Conservation (phyloP, 2,329 filamentous ascomycete species). For the Zymoseptoria ardabiliae region DNA sequence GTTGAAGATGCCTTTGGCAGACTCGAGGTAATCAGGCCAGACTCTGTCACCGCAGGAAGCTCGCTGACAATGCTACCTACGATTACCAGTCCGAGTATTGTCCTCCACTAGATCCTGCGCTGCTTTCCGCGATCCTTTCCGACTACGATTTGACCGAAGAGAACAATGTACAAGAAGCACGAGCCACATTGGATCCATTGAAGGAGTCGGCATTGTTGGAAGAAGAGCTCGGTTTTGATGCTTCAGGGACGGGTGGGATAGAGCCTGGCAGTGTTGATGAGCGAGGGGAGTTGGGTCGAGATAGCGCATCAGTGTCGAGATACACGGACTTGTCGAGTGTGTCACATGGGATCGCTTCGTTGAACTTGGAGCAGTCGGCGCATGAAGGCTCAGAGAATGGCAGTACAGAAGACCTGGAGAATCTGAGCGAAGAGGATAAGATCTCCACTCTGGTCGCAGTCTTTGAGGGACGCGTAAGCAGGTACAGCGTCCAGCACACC, state of each 20-base stretch:
- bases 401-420: slow-evolving; percentile 27
- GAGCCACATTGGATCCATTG: slow-evolving; percentile 56
- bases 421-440: slow-evolving; percentile 55
- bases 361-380: slow-evolving; percentile 18
- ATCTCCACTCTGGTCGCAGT: slow-evolving; percentile 57
- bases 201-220: slow-evolving; percentile 58
- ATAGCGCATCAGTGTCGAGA: slow-evolving; percentile 36
- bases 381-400: slow-evolving; percentile 18
- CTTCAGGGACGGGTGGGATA: slow-evolving; percentile 55
- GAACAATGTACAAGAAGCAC: slow-evolving; percentile 47
- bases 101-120: slow-evolving; percentile 66
- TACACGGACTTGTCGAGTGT: slow-evolving; percentile 46
- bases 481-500: slow-evolving; percentile 57
- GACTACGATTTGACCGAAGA: slow-evolving; percentile 61
- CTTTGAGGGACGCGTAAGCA: slow-evolving; percentile 59
- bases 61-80: background rate
- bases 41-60: background rate
- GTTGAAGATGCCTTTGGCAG: background rate
- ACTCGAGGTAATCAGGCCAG: background rate
- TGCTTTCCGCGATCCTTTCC: slow-evolving; percentile 65
- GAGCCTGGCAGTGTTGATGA: slow-evolving; percentile 23
- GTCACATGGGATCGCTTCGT: slow-evolving; percentile 39
- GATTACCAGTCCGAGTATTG: slow-evolving; percentile 21
- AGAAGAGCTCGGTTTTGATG: slow-evolving; percentile 64
- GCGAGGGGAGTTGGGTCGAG: slow-evolving; percentile 22